phyloP scores from a whole-genome alignment of 371 early-diverging fungal species.

The Mucor lusitanicus region DNA sequence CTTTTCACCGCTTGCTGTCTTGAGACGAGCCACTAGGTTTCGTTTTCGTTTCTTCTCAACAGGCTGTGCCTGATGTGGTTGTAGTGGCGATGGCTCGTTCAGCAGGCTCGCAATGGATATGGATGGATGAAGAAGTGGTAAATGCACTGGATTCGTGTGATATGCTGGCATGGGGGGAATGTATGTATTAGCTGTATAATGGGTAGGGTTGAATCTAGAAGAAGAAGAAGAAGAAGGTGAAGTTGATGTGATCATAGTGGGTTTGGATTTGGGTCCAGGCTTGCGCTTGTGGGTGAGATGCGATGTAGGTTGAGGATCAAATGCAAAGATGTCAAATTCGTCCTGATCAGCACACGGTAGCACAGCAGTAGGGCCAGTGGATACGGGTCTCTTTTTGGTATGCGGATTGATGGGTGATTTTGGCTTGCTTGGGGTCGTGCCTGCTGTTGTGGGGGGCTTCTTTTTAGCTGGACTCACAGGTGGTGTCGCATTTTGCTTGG shows the following conservation, averaged over 20 bases:
- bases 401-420: background rate
- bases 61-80: background rate
- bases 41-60: slow-evolving; percentile 22
- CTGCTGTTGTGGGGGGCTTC: background rate
- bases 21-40: slow-evolving; percentile 25
- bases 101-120: background rate
- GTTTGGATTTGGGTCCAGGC: no score
- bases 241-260: background rate
- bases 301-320: slow-evolving; percentile 6
- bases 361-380: slow-evolving; percentile 17
- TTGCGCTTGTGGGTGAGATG: background rate
- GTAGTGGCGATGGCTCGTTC: background rate
- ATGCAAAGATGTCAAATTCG: slow-evolving; percentile 19
- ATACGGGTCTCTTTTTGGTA: slow-evolving; percentile 5
- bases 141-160: background rate
- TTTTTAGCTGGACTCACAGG: background rate
- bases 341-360: slow-evolving; percentile 12
- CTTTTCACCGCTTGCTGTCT: slow-evolving; percentile 23
- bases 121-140: background rate
- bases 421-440: background rate
- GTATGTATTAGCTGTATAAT: background rate
- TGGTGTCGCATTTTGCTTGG: background rate
- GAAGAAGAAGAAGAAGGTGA: background rate
- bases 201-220: background rate
- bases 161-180: background rate